phyloP scores from a whole-genome alignment of 768 basidiomycete species.

The Calocera cornea region DNA sequence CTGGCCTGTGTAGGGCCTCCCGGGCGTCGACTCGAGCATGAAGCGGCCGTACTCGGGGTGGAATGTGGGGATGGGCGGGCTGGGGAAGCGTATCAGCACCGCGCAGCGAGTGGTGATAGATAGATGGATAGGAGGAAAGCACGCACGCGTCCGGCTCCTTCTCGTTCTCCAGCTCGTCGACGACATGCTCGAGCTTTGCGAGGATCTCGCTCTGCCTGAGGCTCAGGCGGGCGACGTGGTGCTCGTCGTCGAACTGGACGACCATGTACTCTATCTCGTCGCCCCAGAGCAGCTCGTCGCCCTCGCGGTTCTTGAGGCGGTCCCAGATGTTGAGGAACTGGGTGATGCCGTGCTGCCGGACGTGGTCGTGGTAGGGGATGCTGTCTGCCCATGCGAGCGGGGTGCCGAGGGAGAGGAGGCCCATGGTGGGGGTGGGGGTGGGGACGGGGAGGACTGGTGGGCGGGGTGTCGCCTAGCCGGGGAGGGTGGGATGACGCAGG shows the following conservation, averaged over 20 bases:
- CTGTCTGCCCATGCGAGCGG: slow-evolving; percentile 86
- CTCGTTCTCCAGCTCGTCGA: slow-evolving; percentile 50
- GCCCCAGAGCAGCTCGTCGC: slow-evolving; percentile 92
- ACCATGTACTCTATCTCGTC: slow-evolving; percentile 99
- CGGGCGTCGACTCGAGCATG: slow-evolving; percentile 98
- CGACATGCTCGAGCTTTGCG: slow-evolving; percentile 54
- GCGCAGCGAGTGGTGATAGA: neutral
- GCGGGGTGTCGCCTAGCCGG: no score
- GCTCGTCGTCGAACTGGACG: slow-evolving; percentile 61
- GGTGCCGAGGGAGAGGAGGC: slow-evolving; percentile 82
- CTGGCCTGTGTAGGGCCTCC: slow-evolving; percentile 82
- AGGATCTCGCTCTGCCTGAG: slow-evolving; percentile 94
- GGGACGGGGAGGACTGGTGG: no score
- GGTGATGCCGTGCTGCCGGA: slow-evolving; percentile 80
- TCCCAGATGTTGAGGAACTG: slow-evolving; percentile 94
- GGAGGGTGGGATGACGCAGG: neutral
- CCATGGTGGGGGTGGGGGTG: slow-evolving; percentile 41
- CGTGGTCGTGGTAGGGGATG: slow-evolving; percentile 75
- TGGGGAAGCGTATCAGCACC: neutral
- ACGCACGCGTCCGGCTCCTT: slow-evolving; percentile 29
- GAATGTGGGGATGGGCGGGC: slow-evolving; percentile 60
- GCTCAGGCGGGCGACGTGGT: slow-evolving; percentile 74
- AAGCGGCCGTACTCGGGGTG: slow-evolving; percentile 98
- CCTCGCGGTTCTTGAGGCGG: slow-evolving; percentile 74
- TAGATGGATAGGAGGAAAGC: neutral